A percentile compares a stretch with the other conserved stretches of the same genome.
Evolutionary conservation across 305 asterid species (phyloP).

Genomic region (Fraxinus floribunda): DNA sequence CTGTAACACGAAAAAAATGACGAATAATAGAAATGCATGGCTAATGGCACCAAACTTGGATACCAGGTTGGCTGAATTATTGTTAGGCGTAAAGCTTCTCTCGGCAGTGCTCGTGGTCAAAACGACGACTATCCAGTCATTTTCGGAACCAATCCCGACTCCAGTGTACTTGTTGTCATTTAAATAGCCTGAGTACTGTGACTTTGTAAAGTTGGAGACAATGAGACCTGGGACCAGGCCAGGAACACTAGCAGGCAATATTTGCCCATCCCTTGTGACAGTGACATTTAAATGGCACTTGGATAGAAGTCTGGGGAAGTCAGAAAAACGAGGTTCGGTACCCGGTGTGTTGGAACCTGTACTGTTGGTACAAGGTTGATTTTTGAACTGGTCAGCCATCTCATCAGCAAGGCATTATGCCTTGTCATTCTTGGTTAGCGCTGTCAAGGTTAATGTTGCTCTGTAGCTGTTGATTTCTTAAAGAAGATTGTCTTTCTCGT

Average conservation of each 20-base stretch:
- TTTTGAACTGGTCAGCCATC: slow-evolving; percentile 62
- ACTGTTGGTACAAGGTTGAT: slow-evolving; percentile 77
- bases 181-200: slow-evolving; percentile 56
- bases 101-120: slow-evolving; percentile 67
- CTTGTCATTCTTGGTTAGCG: slow-evolving; percentile 56
- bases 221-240: slow-evolving; percentile 53
- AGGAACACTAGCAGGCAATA: slow-evolving; percentile 87
- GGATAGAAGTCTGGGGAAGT: slow-evolving; percentile 55
- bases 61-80: slow-evolving; percentile 35
- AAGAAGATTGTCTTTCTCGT: slow-evolving; percentile 68
- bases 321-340: slow-evolving; percentile 56
- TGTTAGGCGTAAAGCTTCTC: slow-evolving; percentile 52
- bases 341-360: slow-evolving; percentile 84
- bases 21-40: slow-evolving; percentile 22
- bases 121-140: slow-evolving; percentile 68
- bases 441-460: slow-evolving; percentile 55
- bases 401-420: slow-evolving; percentile 82
- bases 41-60: slow-evolving; percentile 25
- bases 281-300: slow-evolving; percentile 72
- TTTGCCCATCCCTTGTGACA: slow-evolving; percentile 74
- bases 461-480: slow-evolving; percentile 73
- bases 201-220: slow-evolving; percentile 61
- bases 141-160: slow-evolving; percentile 64
- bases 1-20: slow-evolving; percentile 36
- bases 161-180: slow-evolving; percentile 68